Evolutionary conservation across 768 basidiomycete genomes (phyloP).

Genomic region (Xerocomellus intermedius): DNA sequence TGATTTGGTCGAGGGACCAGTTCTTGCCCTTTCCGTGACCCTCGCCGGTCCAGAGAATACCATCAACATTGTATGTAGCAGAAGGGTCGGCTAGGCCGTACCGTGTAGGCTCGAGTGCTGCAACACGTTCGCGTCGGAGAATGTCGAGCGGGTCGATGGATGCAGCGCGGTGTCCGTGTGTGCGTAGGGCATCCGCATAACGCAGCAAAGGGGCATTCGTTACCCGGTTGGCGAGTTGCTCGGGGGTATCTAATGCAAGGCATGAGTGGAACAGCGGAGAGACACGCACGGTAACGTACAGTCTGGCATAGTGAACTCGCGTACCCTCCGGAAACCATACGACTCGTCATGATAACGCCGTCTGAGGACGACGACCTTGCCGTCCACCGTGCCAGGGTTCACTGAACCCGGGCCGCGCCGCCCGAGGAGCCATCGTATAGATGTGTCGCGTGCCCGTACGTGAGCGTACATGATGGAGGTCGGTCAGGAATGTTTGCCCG

Average conservation of each 20-base stretch:
- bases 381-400: not conserved
- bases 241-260: slow-evolving; percentile 49
- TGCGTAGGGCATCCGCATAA: slow-evolving; percentile 87
- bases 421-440: slow-evolving; percentile 11
- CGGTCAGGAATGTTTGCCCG: not conserved
- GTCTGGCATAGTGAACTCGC: slow-evolving; percentile 64
- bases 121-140: slow-evolving; percentile 78
- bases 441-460: slow-evolving; percentile 11
- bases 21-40: slow-evolving; percentile 32
- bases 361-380: slow-evolving; percentile 23
- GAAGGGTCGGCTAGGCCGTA: slow-evolving; percentile 65
- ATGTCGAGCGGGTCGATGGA: slow-evolving; percentile 86
- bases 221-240: slow-evolving; percentile 66
- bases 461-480: slow-evolving; percentile 16
- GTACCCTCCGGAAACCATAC: slow-evolving; percentile 70
- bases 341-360: slow-evolving; percentile 73
- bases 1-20: slow-evolving; percentile 74
- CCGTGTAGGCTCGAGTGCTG: slow-evolving; percentile 70
- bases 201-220: slow-evolving; percentile 77
- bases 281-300: slow-evolving; percentile 45
- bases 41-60: slow-evolving; percentile 70
- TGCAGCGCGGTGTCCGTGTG: slow-evolving; percentile 81
- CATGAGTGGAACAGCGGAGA: not conserved
- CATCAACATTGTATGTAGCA: slow-evolving; percentile 66
- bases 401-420: slow-evolving; percentile 1